Evolutionary conservation across 1,284 basidiomycete genomes (phyloP), one percentile per base, ranked within the genome.

Genomic region (Fereydounia khargensis): DNA sequence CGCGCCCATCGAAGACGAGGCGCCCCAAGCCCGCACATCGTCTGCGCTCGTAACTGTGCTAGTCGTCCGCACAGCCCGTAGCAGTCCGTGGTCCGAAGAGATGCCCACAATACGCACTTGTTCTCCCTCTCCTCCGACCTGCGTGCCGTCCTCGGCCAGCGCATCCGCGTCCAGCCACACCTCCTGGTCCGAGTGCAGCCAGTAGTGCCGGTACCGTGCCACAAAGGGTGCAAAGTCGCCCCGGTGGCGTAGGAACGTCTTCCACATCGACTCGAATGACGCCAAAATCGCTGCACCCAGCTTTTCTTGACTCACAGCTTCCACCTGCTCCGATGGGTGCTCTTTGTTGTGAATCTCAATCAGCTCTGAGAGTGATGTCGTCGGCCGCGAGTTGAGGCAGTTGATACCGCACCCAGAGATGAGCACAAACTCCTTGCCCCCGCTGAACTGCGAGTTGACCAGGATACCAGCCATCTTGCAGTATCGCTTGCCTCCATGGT

Each of bases 401-500:
- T 98, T 96, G 47, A 96, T 74, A 2, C 95, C 94, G 69, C 88
- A 91, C 0, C 94, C 71, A 18, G 94, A 83, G 22, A 95, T 81
- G 30, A 96, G 79, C 35, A 88, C 84, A 43, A 86, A 86, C 37
- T 82, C 81, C 0, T 84, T 85, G 3, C 83, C 83, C 14, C 81
- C 79, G n/a, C 42, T 45, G 65, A 89, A 94, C 65, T 83, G 88
- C 13, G 89, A 91, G 66, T 88, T 94, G 35, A 98, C 89, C 17
- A 98, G 79, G 19, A 97, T 87, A 0, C 95, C 94, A 0, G 58
- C 69, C 13, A 75, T 44, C 56, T 75, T 75, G 33, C 66, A 65
- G 33, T 53, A 74, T 6, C 52, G 35, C 41, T 63, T 66, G 6
- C 60, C 60, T 4, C 16, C 33, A 10, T 77, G 39, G 36, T 35